Conservation (phyloP, 2,329 filamentous ascomycete genomes). For the Xylariomycetidae sp. region DNA sequence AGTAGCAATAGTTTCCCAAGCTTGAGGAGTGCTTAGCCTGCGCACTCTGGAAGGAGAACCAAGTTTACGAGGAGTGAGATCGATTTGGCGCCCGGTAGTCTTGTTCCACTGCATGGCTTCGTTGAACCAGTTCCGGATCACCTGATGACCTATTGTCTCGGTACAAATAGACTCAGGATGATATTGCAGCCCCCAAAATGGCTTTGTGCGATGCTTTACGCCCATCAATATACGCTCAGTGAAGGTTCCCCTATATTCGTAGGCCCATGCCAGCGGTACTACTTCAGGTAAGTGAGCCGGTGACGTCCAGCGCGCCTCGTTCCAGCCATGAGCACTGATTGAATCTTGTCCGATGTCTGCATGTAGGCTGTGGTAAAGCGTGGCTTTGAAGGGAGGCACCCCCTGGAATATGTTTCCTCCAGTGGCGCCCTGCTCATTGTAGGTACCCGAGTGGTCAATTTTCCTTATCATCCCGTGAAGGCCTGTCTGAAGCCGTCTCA, state of each 20-base stretch:
- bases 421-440: slow-evolving; percentile 6
- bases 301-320: slow-evolving; percentile 34
- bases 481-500: slow-evolving; percentile 65
- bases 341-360: slow-evolving; percentile 49
- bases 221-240: slow-evolving; percentile 68
- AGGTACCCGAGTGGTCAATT: slow-evolving; percentile 51
- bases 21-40: slow-evolving; percentile 1
- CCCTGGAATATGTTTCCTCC: slow-evolving; percentile 60
- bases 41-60: slow-evolving; percentile 6
- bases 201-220: slow-evolving; percentile 60
- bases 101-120: slow-evolving; percentile 56
- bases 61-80: slow-evolving; percentile 1
- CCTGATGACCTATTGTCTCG: slow-evolving; percentile 55
- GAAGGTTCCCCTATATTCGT: slow-evolving; percentile 35
- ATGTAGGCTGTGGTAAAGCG: slow-evolving; percentile 69
- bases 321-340: slow-evolving; percentile 32
- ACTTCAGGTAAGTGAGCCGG: slow-evolving; percentile 34
- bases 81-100: slow-evolving; percentile 6
- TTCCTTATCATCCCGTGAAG: slow-evolving; percentile 76
- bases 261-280: slow-evolving; percentile 60
- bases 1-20: neutral
- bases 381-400: slow-evolving; percentile 60
- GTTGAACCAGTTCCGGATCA: slow-evolving; percentile 74
- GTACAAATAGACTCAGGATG: slow-evolving; percentile 89
- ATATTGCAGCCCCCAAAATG: slow-evolving; percentile 86